Evolutionary conservation across 345 rosid genomes (phyloP).

Genomic region (Ailanthus altissimus): DNA sequence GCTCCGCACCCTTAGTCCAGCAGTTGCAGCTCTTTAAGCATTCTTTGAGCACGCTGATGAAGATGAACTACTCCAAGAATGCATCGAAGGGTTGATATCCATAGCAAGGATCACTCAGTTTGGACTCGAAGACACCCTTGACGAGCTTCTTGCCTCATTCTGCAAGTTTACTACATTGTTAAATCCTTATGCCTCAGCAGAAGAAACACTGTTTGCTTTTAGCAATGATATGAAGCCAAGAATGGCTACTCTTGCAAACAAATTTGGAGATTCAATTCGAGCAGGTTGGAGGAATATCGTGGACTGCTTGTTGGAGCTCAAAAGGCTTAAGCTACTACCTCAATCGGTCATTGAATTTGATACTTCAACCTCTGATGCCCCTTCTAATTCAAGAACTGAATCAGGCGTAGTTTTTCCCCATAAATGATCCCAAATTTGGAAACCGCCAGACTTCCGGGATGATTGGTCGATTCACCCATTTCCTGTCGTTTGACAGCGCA

Average conservation of each 20-base stretch:
- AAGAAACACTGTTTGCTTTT: slow-evolving; percentile 82
- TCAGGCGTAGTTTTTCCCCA: slow-evolving; percentile 34
- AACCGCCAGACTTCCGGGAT: slow-evolving; percentile 39
- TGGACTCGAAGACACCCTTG: slow-evolving; percentile 81
- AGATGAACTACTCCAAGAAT: slow-evolving; percentile 84
- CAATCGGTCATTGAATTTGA: slow-evolving; percentile 68
- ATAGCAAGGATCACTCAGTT: slow-evolving; percentile 78
- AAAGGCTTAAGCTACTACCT: slow-evolving; percentile 85
- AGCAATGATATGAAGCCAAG: slow-evolving; percentile 84
- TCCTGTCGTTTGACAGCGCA: slow-evolving; percentile 65
- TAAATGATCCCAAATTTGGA: slow-evolving; percentile 46
- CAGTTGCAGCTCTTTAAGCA: slow-evolving; percentile 79
- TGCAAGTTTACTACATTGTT: slow-evolving; percentile 79
- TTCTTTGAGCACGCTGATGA: slow-evolving; percentile 89
- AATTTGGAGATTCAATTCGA: slow-evolving; percentile 69
- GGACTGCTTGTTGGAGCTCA: slow-evolving; percentile 84
- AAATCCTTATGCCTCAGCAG: slow-evolving; percentile 86
- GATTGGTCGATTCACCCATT: slow-evolving; percentile 67
- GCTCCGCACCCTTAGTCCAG: slow-evolving; percentile 84
- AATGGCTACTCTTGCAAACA: slow-evolving; percentile 88
- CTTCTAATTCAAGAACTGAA: slow-evolving; percentile 39
- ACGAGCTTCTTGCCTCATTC: slow-evolving; percentile 81
- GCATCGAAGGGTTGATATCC: slow-evolving; percentile 85
- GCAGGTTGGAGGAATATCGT: slow-evolving; percentile 95
- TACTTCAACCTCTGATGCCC: slow-evolving; percentile 31